Conservation (phyloP, 305 asterid genomes). For the Solanum hybrid region DNA sequence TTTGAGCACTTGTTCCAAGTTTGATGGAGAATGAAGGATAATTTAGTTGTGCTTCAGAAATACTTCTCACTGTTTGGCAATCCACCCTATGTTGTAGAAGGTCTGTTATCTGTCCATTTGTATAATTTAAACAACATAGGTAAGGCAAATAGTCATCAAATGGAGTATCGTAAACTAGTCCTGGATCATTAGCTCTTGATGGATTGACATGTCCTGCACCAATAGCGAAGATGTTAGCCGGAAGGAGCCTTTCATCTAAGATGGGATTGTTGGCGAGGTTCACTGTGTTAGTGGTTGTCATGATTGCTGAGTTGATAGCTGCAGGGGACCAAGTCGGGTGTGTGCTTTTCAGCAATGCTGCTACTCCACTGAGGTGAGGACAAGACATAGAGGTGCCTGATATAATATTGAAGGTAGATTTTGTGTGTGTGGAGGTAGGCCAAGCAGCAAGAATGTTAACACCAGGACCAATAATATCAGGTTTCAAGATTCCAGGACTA, state of each 20-base stretch:
- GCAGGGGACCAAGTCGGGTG: no score
- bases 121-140: slow-evolving; percentile 63
- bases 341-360: no score
- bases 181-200: not conserved
- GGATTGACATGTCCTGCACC: not conserved
- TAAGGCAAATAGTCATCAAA: slow-evolving; percentile 45
- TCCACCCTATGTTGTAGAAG: slow-evolving; percentile 30
- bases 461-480: no score
- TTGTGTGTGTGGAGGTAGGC: no score
- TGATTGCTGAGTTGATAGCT: no score
- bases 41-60: slow-evolving; percentile 64
- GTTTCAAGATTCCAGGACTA: no score
- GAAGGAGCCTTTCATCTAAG: no score
- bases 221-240: not conserved
- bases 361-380: no score
- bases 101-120: slow-evolving; percentile 32
- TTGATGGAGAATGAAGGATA: slow-evolving; percentile 32
- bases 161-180: not conserved
- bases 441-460: no score
- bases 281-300: no score
- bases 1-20: slow-evolving; percentile 11
- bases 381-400: not conserved
- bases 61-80: slow-evolving; percentile 20
- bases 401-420: no score
- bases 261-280: no score